phyloP scores from a whole-genome alignment of 352 stramenopile species.

The Globisporangium uncinulatum region DNA sequence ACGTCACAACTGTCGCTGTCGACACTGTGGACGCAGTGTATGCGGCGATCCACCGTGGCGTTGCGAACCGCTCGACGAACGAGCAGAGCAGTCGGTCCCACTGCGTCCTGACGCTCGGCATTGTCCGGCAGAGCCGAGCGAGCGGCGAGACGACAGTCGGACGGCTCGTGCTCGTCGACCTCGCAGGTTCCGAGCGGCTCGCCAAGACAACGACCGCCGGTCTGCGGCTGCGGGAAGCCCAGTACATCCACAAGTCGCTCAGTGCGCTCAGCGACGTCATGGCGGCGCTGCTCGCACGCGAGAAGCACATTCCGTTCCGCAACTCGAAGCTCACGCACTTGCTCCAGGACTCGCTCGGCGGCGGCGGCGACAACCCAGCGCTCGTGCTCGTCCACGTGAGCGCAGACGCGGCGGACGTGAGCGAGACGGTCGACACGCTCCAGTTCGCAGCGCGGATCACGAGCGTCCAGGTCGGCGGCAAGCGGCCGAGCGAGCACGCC shows the following conservation, averaged over 20 bases:
- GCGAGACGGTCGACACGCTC: conserved; percentile 70
- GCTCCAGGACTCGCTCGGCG: conserved; percentile 58
- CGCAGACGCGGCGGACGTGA: conserved; percentile 36
- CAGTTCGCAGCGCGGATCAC: conserved; percentile 70
- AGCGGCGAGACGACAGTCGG: conserved; percentile 35
- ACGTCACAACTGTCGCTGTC: conserved; percentile 39
- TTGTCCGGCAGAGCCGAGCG: conserved; percentile 39
- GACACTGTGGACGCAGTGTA: conserved; percentile 30
- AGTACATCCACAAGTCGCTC: conserved; percentile 82
- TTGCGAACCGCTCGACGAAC: conserved; percentile 21
- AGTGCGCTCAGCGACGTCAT: conserved; percentile 70
- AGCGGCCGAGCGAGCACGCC: conserved; percentile 40
- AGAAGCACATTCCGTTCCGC: conserved; percentile 79
- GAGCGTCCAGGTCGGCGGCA: conserved; percentile 30
- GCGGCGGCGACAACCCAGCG: conserved; percentile 31
- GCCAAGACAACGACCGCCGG: conserved; percentile 37
- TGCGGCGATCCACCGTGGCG: conserved; percentile 30
- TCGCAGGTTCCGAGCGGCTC: conserved; percentile 72
- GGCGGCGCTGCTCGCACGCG: conserved; percentile 54
- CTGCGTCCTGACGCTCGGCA: conserved; percentile 51
- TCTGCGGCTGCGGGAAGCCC: conserved; percentile 47
- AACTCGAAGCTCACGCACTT: conserved; percentile 86
- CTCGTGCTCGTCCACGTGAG: conserved; percentile 69
- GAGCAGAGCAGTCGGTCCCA: conserved; percentile 56
- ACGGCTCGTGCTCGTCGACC: conserved; percentile 65